A percentile compares a stretch with the other conserved stretches of the same genome.
Evolutionary conservation across 805 yeast species (phyloP).

Genomic region (Pachysolen tannophilus): DNA sequence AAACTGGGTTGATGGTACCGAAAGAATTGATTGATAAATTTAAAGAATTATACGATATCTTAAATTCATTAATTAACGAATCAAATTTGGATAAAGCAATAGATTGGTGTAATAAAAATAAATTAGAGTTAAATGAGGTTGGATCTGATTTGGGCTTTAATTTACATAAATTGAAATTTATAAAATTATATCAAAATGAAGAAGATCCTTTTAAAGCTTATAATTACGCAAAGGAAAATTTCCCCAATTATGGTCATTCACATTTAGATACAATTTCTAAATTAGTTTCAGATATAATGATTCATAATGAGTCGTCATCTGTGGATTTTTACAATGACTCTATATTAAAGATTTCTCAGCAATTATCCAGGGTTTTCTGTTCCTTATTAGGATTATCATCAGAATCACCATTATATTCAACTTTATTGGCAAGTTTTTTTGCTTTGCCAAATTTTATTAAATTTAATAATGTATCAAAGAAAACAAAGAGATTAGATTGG

Average conservation of each 20-base stretch:
- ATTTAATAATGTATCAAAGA: conserved; percentile 31
- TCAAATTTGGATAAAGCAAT: conserved; percentile 37
- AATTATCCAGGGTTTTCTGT: conserved; percentile 42
- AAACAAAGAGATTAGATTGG: conserved; percentile 38
- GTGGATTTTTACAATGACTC: conserved; percentile 9
- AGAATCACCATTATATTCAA: conserved; percentile 44
- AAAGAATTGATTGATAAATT: conserved; percentile 26
- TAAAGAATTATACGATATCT: conserved; percentile 32
- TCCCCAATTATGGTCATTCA: conserved; percentile 29
- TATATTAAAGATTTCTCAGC: conserved; percentile 11
- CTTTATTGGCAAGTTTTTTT: conserved; percentile 42
- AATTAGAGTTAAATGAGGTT: conserved; percentile 17
- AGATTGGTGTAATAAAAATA: conserved; percentile 33
- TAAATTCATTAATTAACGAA: conserved; percentile 24
- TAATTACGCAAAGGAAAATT: conserved; percentile 34
- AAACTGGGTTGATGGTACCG: conserved; percentile 19
- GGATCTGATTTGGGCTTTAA: conserved; percentile 38
- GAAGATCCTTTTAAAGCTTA: conserved; percentile 24
- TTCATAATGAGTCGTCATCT: conserved; percentile 7
- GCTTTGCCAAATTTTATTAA: conserved; percentile 48
- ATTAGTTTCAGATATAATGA: conserved; percentile 30
- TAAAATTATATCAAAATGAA: conserved; percentile 20
- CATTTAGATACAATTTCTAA: conserved; percentile 35
- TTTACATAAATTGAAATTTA: conserved; percentile 34
- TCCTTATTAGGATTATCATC: conserved; percentile 37